phyloP scores from a whole-genome alignment of 441 rosid species.

The Gossypium trilobum region DNA sequence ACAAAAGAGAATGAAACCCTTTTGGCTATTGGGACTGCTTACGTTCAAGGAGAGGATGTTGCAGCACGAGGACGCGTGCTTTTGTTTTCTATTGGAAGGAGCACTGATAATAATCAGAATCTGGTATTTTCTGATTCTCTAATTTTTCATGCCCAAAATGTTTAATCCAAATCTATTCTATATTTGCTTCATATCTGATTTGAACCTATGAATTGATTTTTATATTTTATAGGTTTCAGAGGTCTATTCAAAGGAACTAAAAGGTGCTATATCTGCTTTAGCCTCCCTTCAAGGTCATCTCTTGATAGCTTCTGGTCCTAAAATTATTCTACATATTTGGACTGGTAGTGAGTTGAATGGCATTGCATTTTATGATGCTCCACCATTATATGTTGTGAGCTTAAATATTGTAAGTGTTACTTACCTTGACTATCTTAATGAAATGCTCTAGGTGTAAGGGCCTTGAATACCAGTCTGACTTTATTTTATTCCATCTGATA shows the following conservation, averaged over 20 bases:
- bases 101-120: conserved; percentile 53
- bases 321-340: conserved; percentile 90
- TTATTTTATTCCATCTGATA: conserved; percentile 1
- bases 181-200: background rate
- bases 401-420: conserved; percentile 71
- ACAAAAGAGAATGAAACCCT: conserved; percentile 81
- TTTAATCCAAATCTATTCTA: conserved; percentile 7
- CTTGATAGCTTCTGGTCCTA: conserved; percentile 94
- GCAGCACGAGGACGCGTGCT: conserved; percentile 95
- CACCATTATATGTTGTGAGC: conserved; percentile 93
- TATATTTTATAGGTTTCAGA: conserved; percentile 55
- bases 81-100: conserved; percentile 65
- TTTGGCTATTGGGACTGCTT: conserved; percentile 91
- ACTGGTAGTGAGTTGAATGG: conserved; percentile 81
- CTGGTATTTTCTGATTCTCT: conserved; percentile 37
- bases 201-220: background rate
- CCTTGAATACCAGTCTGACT: background rate
- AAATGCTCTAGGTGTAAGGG: conserved; percentile 1
- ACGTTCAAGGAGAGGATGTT: conserved; percentile 99
- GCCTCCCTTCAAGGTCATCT: conserved; percentile 98
- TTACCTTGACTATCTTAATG: background rate
- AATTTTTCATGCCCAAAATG: conserved; percentile 1
- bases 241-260: conserved; percentile 92
- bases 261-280: conserved; percentile 96
- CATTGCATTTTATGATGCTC: conserved; percentile 88